phyloP scores from a whole-genome alignment of 192 early-diverging fungal genomes.

The Podila epigama region DNA sequence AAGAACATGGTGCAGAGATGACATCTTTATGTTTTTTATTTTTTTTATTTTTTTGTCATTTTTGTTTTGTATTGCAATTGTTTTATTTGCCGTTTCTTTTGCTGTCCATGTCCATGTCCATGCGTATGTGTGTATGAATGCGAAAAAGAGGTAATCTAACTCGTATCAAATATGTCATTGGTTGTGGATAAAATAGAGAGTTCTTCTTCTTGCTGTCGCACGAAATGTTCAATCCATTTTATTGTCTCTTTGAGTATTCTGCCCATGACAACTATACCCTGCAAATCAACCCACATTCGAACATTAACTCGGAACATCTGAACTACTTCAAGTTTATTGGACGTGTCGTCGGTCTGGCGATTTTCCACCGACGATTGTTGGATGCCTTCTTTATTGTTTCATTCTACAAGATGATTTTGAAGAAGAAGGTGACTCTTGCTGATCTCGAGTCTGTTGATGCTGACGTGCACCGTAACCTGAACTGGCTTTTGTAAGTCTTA shows the following conservation, averaged over 20 bases:
- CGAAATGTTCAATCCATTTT: constrained; percentile 99
- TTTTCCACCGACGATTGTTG: constrained; percentile 96
- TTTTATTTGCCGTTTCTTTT: constrained; percentile 3
- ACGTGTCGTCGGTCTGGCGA: constrained; percentile 91
- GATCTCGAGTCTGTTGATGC: constrained; percentile 97
- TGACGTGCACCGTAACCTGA: constrained; percentile 87
- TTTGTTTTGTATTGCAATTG: neutral
- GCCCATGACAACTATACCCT: constrained; percentile 98
- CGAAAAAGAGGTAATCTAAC: no score
- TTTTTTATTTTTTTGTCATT: neutral
- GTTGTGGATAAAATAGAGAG: no score
- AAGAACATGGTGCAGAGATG: neutral
- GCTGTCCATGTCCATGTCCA: no score
- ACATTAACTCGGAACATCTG: constrained; percentile 95
- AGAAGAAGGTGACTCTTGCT: constrained; percentile 83
- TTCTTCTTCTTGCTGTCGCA: constrained; percentile 97
- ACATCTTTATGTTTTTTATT: neutral
- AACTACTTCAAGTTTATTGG: constrained; percentile 99
- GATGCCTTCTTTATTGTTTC: constrained; percentile 95
- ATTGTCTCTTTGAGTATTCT: constrained; percentile 95
- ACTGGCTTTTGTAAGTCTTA: constrained; percentile 83
- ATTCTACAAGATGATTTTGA: constrained; percentile 95
- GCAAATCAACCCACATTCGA: constrained; percentile 95
- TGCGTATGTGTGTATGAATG: no score
- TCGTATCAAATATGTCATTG: no score